These are phyloP conservation scores for Petunia axillaris DNA, from an alignment of 257 asterid genomes.

Conservation along the genomic window DNA sequence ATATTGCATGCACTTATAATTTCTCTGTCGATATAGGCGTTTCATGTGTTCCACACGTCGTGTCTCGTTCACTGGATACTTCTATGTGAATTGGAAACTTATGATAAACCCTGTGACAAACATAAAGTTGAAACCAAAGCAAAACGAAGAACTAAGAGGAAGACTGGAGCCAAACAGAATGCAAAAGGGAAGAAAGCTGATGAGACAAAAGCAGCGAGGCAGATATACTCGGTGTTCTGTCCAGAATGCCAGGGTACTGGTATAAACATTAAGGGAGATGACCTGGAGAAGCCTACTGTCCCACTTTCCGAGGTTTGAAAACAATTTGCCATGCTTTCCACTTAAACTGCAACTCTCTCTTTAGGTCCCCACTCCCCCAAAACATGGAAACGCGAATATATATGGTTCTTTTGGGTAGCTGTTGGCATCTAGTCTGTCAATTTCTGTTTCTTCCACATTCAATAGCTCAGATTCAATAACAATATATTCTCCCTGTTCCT, in stretches of 20 bases:
- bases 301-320: slow-evolving; percentile 70
- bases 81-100: slow-evolving; percentile 70
- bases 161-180: slow-evolving; percentile 52
- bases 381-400: not conserved
- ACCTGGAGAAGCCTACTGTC: slow-evolving; percentile 78
- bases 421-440: not conserved
- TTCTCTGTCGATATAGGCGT: slow-evolving; percentile 58
- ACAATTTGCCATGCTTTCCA: slow-evolving; percentile 1
- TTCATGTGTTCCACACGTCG: slow-evolving; percentile 82
- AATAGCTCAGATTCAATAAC: not conserved
- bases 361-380: not conserved
- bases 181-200: slow-evolving; percentile 38
- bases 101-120: slow-evolving; percentile 44
- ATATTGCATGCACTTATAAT: not conserved
- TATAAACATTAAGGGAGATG: slow-evolving; percentile 47
- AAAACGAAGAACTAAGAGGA: slow-evolving; percentile 57
- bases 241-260: slow-evolving; percentile 98
- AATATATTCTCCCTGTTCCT: not conserved
- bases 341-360: not conserved
- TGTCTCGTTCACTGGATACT: slow-evolving; percentile 91
- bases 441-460: not conserved
- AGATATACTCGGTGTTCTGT: slow-evolving; percentile 59
- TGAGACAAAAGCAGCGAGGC: slow-evolving; percentile 36
- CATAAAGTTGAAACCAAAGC: slow-evolving; percentile 45
- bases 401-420: not conserved